Conservation (phyloP, 495 filamentous ascomycete species). For the Penicillium atrosanguineum region DNA sequence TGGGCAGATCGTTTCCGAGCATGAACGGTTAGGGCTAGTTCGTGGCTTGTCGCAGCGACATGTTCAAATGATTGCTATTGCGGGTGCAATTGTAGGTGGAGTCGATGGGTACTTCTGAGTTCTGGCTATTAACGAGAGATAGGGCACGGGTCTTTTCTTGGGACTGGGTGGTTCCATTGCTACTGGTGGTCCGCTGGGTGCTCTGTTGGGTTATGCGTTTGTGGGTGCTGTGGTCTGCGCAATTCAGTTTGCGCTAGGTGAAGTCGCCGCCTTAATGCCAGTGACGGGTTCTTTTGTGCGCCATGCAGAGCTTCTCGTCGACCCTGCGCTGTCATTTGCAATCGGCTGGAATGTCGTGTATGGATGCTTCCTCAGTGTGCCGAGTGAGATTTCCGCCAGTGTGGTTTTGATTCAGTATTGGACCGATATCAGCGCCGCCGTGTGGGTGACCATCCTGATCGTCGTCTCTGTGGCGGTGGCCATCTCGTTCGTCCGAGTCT, state of each 20-base stretch:
- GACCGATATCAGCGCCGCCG: conserved; percentile 50
- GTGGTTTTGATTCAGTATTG: conserved; percentile 60
- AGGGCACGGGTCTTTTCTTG: conserved; percentile 63
- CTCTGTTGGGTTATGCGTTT: conserved; percentile 49
- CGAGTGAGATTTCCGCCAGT: conserved; percentile 60
- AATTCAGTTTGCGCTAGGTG: conserved; percentile 42
- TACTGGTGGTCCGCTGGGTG: conserved; percentile 59
- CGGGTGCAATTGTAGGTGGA: conserved; percentile 52
- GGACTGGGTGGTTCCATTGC: conserved; percentile 57
- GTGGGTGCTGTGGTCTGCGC: conserved; percentile 40
- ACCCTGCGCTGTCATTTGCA: conserved; percentile 60
- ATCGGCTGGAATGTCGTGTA: conserved; percentile 58
- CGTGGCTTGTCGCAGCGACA: conserved; percentile 45
- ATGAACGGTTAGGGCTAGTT: conserved; percentile 25
- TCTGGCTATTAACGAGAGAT: neutral
- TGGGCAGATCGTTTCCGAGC: conserved; percentile 22
- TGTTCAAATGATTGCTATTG: conserved; percentile 58
- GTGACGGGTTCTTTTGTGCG: conserved; percentile 50
- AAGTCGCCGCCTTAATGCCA: conserved; percentile 42
- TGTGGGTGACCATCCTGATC: conserved; percentile 57
- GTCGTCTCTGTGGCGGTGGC: conserved; percentile 51
- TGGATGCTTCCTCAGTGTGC: conserved; percentile 59
- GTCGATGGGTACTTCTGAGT: neutral
- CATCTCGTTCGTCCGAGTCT: conserved; percentile 50
- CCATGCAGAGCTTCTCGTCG: conserved; percentile 47